phyloP scores from a whole-genome alignment of 768 basidiomycete genomes.

The Mrakia frigida region DNA sequence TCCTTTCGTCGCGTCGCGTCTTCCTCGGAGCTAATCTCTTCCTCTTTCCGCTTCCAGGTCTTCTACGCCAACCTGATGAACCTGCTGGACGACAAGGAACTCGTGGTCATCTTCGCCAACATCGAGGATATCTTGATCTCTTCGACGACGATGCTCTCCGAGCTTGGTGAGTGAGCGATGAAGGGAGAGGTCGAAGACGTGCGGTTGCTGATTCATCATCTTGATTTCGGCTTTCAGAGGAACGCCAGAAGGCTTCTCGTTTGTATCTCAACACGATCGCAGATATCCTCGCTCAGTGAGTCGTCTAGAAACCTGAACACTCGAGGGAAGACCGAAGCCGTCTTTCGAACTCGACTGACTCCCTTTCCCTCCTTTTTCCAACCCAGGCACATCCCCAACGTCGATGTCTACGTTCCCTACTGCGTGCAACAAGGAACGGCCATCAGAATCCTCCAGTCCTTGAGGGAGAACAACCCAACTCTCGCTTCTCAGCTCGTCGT shows the following conservation, averaged over 20 bases:
- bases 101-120: constrained; percentile 69
- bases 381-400: constrained; percentile 25
- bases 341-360: neutral
- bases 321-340: neutral
- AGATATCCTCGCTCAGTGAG: constrained; percentile 57
- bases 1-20: neutral
- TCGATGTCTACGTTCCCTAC: constrained; percentile 57
- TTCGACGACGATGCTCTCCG: constrained; percentile 25
- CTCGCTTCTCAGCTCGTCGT: constrained; percentile 41
- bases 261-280: constrained; percentile 84
- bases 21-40: neutral
- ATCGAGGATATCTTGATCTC: constrained; percentile 60
- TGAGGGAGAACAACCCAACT: constrained; percentile 63
- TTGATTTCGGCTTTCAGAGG: constrained; percentile 52
- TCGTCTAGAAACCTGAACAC: neutral
- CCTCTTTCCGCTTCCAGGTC: constrained; percentile 49
- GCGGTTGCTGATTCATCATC: no score
- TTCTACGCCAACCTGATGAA: constrained; percentile 78
- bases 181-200: neutral
- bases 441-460: constrained; percentile 66
- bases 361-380: neutral
- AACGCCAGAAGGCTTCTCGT: constrained; percentile 83
- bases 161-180: constrained; percentile 16
- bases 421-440: constrained; percentile 82
- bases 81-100: constrained; percentile 67